phyloP scores from a whole-genome alignment of 352 stramenopile genomes.

The Peronospora farinosa region DNA sequence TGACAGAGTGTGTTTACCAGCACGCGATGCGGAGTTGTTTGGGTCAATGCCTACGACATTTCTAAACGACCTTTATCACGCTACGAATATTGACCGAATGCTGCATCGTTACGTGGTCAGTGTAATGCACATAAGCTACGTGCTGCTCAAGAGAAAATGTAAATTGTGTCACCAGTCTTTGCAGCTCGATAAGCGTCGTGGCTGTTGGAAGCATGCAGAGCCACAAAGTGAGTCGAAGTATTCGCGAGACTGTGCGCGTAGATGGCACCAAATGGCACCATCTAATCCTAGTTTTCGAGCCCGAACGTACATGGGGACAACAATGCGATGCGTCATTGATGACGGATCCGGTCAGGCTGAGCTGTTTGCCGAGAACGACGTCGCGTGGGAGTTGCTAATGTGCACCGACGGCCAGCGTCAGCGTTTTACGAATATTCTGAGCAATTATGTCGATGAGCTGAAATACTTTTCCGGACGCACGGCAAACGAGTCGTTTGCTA shows the following conservation, averaged over 20 bases:
- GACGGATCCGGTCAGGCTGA: constrained; percentile 73
- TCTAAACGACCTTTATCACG: constrained; percentile 45
- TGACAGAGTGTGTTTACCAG: not conserved
- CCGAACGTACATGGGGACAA: constrained; percentile 40
- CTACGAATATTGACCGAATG: constrained; percentile 33
- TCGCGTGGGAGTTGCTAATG: constrained; percentile 63
- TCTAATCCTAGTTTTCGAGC: constrained; percentile 30
- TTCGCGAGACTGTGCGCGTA: constrained; percentile 17
- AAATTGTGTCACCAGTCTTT: constrained; percentile 44
- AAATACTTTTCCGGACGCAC: constrained; percentile 49
- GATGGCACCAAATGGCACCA: constrained; percentile 26
- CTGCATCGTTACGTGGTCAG: constrained; percentile 54
- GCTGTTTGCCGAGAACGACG: constrained; percentile 59
- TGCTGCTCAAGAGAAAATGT: constrained; percentile 68
- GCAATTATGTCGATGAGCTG: constrained; percentile 39
- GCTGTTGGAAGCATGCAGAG: constrained; percentile 36
- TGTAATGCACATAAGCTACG: constrained; percentile 72
- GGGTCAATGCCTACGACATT: constrained; percentile 33
- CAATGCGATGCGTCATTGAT: constrained; percentile 58
- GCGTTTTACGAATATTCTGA: constrained; percentile 45
- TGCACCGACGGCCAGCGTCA: constrained; percentile 36
- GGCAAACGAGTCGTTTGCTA: constrained; percentile 26
- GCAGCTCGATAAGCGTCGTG: constrained; percentile 34
- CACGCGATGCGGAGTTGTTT: constrained; percentile 33
- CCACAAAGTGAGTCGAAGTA: constrained; percentile 2